phyloP scores from a whole-genome alignment of 176 grass and related monocot genomes.

The Carex kokanica region DNA sequence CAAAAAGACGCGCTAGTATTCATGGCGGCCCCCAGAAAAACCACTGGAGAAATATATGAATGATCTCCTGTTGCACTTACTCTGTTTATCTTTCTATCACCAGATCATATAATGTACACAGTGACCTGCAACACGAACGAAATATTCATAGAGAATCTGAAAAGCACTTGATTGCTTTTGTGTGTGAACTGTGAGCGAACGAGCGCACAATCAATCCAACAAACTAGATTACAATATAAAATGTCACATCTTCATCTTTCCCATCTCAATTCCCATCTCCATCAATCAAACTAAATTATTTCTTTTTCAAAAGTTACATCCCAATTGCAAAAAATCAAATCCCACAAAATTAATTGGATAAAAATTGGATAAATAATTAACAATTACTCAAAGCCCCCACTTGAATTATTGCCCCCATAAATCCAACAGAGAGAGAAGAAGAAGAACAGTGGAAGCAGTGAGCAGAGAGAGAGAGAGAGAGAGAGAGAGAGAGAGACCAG shows the following conservation, averaged over 20 bases:
- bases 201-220: neutral
- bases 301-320: neutral
- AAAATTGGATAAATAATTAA: neutral
- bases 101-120: too few species aligned
- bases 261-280: neutral
- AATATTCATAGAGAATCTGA: too few species aligned
- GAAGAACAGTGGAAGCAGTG: slow-evolving; percentile 7
- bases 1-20: neutral
- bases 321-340: neutral
- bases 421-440: slow-evolving; percentile 27
- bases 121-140: neutral
- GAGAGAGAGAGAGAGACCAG: neutral
- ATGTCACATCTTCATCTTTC: too few species aligned
- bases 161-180: neutral
- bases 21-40: slow-evolving; percentile 13
- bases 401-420: slow-evolving; percentile 34
- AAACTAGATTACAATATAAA: too few species aligned
- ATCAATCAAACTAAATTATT: slow-evolving; percentile 26
- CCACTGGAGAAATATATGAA: neutral
- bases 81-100: neutral
- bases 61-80: neutral
- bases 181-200: neutral
- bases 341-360: too few species aligned
- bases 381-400: neutral
- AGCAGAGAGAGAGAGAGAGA: neutral